Evolutionary conservation across 208 protist genomes (phyloP), one percentile per base, ranked within the genome.

Genomic region (Crithidia thermophila): DNA sequence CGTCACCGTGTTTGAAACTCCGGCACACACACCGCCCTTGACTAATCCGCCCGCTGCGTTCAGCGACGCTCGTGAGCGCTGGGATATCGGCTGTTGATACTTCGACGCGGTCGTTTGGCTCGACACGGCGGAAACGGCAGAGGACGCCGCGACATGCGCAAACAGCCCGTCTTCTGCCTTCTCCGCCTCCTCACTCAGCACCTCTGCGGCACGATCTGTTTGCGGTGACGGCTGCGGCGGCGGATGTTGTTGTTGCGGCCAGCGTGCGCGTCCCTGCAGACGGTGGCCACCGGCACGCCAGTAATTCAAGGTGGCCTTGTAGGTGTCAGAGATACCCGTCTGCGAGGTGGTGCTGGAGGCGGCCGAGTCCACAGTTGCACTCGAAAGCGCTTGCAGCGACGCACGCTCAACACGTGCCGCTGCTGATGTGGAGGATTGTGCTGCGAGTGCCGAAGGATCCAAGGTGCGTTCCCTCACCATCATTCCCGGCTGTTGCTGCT

Each of bases 261-360:
- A 21, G 55, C 36, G 55, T 6, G 23, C 46, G 21, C 7, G 10
- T 20, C 43, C 33, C 0, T 46, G 20, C 6, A 25, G 13, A 20
- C 20, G 42, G 5, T 37, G 28, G 5, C 58, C 39, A 27, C 20
- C 11, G 4, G 33, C 30, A 6, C 40, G 58, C 67, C 67, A 74
- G 47, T 36, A 74, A 6, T 66, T 51, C 0, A 74, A 16, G 0
- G 31, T 30, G 0, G 67, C 59, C 25, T 49, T 47, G 33, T 62
- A 67, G 31, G 59, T 74, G 31, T 58, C 59, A 3, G 67, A 67
- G 39, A 66, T 9, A 0, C 45, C 60, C 7, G 33, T 52, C 0
- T 3, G 28, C 2, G 56, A 42, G 14, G 25, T 47, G 28, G 55
- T n/a, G 33, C 40, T 18, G 4, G 39, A 43, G 2, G 58, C 58